phyloP scores from a whole-genome alignment of 768 basidiomycete species.

The Amanita thiersii region DNA sequence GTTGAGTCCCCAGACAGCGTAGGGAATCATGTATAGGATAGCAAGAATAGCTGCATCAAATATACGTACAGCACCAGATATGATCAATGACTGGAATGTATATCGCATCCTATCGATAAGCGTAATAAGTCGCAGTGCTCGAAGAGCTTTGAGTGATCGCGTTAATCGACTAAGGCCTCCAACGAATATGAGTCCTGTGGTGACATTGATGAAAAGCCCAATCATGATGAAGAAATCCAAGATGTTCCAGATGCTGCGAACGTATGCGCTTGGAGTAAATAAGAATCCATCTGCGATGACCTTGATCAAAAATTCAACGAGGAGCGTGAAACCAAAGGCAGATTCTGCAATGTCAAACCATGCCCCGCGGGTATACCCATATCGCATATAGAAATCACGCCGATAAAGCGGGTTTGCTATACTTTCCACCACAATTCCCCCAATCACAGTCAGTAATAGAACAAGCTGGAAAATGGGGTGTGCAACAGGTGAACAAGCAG shows the following conservation, averaged over 20 bases:
- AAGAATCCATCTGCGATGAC: constrained; percentile 87
- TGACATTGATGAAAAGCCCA: constrained; percentile 68
- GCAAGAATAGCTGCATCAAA: constrained; percentile 86
- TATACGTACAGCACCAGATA: constrained; percentile 79
- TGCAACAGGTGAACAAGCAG: constrained; percentile 50
- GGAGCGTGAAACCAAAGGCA: constrained; percentile 58
- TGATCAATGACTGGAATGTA: constrained; percentile 81
- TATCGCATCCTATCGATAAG: constrained; percentile 79
- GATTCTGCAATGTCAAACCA: constrained; percentile 89
- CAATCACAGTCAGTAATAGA: constrained; percentile 69
- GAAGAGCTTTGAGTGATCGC: constrained; percentile 78
- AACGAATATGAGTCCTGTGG: constrained; percentile 63
- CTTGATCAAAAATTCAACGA: constrained; percentile 85
- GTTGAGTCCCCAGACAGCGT: constrained; percentile 90
- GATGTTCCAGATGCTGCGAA: constrained; percentile 88
- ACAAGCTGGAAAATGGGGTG: constrained; percentile 69
- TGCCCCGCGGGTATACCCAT: constrained; percentile 56
- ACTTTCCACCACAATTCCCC: constrained; percentile 73
- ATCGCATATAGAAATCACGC: constrained; percentile 49
- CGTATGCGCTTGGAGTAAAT: constrained; percentile 87
- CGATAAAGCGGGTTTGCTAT: constrained; percentile 84
- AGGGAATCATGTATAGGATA: constrained; percentile 86
- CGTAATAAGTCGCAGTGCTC: constrained; percentile 85
- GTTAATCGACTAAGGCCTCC: constrained; percentile 79
- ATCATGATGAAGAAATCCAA: constrained; percentile 82